Percentiles rank a stretch among this genome's conserved stretches.
Conservation (phyloP, 805 yeast genomes). For the Blastobotrys americana region DNA sequence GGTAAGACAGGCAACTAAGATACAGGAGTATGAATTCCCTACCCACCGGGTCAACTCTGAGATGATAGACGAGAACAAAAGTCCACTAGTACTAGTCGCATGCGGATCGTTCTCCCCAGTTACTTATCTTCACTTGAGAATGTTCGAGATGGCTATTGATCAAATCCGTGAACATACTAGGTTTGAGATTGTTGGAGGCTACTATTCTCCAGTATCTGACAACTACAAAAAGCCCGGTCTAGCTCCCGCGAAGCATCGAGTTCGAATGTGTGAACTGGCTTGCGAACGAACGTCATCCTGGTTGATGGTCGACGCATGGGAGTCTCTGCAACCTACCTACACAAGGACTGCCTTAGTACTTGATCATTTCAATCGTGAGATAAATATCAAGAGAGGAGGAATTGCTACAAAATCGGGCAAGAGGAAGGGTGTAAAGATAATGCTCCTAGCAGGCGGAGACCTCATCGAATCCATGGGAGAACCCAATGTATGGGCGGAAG, state of each 20-base stretch:
- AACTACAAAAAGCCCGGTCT: conserved; percentile 89
- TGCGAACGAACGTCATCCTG: conserved; percentile 95
- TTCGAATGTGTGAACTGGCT: conserved; percentile 96
- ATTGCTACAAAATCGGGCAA: conserved; percentile 42
- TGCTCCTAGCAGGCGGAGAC: conserved; percentile 97
- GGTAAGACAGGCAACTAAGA: conserved; percentile 69
- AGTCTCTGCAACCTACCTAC: conserved; percentile 81
- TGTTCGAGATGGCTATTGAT: conserved; percentile 99
- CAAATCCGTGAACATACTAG: conserved; percentile 84
- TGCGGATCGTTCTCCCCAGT: conserved; percentile 97
- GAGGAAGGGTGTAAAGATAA: conserved; percentile 78
- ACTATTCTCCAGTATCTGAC: conserved; percentile 85
- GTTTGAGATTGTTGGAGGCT: conserved; percentile 95
- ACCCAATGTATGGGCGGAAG: conserved; percentile 98
- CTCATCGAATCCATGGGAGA: conserved; percentile 99
- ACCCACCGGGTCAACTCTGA: conserved; percentile 71
- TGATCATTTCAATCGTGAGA: conserved; percentile 94
- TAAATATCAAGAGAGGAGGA: conserved; percentile 86
- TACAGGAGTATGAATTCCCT: conserved; percentile 74
- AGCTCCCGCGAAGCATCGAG: conserved; percentile 84
- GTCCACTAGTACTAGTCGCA: conserved; percentile 90
- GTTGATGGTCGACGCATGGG: conserved; percentile 99
- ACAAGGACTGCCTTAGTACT: conserved; percentile 91
- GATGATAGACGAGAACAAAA: conserved; percentile 64
- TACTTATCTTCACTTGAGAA: conserved; percentile 86